These are phyloP conservation scores for Gossypium ekmanianum DNA, from an alignment of 345 rosid species.

Conservation along the genomic window DNA sequence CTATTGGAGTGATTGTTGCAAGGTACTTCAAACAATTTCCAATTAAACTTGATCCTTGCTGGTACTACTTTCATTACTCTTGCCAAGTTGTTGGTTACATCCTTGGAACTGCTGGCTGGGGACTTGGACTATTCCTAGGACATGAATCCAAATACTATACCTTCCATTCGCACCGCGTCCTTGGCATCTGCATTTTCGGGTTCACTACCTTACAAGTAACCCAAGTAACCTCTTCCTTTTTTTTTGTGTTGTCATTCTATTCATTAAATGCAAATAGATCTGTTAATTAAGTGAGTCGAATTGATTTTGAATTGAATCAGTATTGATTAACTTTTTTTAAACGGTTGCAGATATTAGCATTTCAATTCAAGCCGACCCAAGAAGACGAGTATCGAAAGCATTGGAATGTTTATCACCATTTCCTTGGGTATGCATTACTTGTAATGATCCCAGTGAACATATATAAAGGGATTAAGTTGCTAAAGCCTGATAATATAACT, in stretches of 20 bases:
- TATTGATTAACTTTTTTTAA: not conserved
- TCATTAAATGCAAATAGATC: not conserved
- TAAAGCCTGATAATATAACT: constrained; percentile 24
- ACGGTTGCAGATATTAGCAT: constrained; percentile 36
- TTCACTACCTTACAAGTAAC: constrained; percentile 47
- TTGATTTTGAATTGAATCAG: not conserved
- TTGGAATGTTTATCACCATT: constrained; percentile 61
- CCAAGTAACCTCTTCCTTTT: not conserved
- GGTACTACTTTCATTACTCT: constrained; percentile 27
- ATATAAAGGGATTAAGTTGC: constrained; percentile 37
- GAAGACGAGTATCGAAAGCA: constrained; percentile 38
- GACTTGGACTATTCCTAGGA: constrained; percentile 44
- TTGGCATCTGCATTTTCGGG: constrained; percentile 39
- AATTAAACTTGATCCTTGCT: not conserved
- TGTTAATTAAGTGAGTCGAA: not conserved
- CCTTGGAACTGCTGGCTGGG: constrained; percentile 42
- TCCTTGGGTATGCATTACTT: constrained; percentile 41
- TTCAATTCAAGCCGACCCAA: constrained; percentile 27
- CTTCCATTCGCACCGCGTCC: constrained; percentile 33
- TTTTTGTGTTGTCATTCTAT: not conserved
- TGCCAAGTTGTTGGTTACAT: constrained; percentile 44
- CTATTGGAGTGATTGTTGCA: constrained; percentile 43
- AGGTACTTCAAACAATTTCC: constrained; percentile 41
- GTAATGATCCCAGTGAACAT: constrained; percentile 40
- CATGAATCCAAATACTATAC: constrained; percentile 29